Evolutionary conservation across 2,329 filamentous ascomycete species (phyloP), one percentile per base, ranked within the genome.

Genomic region (Septoria linicola): DNA sequence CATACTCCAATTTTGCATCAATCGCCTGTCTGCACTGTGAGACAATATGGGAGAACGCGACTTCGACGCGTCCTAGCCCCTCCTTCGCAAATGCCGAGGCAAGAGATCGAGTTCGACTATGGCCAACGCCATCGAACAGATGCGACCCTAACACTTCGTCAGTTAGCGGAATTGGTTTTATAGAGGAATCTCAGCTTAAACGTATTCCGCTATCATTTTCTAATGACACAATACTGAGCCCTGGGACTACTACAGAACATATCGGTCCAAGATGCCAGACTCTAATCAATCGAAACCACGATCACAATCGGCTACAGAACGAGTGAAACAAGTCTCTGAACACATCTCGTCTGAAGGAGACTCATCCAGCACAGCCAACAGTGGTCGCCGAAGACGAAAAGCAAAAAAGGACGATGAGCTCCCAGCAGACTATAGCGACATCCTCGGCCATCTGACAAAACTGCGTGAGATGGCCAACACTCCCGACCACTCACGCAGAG

Each of bases 341-440:
- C 66, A 69, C 25, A 47, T 68, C 1, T 49, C 52, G 4, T 48
- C 44, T 13, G 17, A 34, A 34, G 3, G 14, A 11, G 8, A 25
- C 4, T 20, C 13, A 31, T 23, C 19, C 23, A 32, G 17, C 69
- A 70, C 2, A 74, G 35, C 67, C 53, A 62, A 60, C 64, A 54
- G 58, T 41, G 36, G 58, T 46, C 48, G 53, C 17, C 49, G 60
- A 46, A 64, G 65, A 34, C 64, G 66, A 52, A 63, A 66, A 57
- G 66, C 65, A 35, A 70, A 68, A 49, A 63, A 60, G 6, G 64
- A 68, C 20, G 63, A 69, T 30, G 71, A 72, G 7, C 72, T 82
- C 0, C 81, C 82, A 20, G 73, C 79, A 42, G 81, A 85, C 65
- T 82, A 84, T 65, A 80, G 78, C 27, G 82, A 85, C 57, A 75